Conservation (phyloP, 2,329 filamentous ascomycete genomes). For the Fusarium irregulare region DNA sequence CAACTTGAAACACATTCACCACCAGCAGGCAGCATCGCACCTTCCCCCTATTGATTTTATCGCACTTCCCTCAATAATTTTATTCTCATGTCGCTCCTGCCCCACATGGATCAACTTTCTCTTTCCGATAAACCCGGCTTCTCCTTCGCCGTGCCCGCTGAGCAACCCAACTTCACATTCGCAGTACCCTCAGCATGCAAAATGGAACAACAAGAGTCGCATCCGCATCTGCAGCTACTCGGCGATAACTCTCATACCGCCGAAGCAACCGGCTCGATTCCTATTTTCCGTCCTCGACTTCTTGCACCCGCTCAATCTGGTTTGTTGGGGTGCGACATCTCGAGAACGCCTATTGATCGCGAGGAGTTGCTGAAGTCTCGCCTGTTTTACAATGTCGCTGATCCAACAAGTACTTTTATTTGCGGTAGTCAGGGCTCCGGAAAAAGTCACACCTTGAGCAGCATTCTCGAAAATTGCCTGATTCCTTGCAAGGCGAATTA, state of each 20-base stretch:
- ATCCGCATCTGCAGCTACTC: not conserved
- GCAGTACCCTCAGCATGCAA: not conserved
- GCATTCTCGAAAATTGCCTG: not conserved
- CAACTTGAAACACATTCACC: not conserved
- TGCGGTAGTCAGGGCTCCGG: conserved; percentile 7
- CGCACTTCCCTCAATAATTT: not conserved
- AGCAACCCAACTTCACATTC: not conserved
- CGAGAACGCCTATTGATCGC: rapidly evolving
- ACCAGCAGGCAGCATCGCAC: not conserved
- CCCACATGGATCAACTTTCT: not conserved
- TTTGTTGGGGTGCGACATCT: not conserved
- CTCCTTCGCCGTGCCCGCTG: not conserved
- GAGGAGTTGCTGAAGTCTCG: not conserved
- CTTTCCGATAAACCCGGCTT: not conserved
- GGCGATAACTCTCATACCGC: rapidly evolving
- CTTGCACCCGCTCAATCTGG: not conserved
- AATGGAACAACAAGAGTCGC: not conserved
- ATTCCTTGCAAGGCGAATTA: not conserved
- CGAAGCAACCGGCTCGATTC: rapidly evolving
- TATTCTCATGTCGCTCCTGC: not conserved
- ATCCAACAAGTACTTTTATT: not conserved
- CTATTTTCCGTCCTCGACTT: not conserved
- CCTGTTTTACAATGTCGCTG: not conserved
- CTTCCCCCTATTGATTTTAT: not conserved
- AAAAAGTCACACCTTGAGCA: conserved; percentile 8